Base-by-base conservation (phyloP, 768 basidiomycete genomes). In the Mycena pura region DNA sequence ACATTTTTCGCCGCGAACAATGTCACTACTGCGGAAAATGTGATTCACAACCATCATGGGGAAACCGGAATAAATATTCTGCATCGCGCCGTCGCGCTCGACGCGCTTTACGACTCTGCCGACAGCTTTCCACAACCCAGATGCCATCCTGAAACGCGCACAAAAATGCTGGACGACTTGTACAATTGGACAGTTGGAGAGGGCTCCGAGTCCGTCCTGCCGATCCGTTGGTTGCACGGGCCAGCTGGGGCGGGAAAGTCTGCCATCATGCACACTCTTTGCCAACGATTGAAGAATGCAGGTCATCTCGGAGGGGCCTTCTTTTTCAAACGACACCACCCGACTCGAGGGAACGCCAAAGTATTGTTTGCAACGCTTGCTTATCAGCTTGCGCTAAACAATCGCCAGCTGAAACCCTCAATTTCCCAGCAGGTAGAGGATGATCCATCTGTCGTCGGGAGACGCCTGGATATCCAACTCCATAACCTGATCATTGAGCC, bases 1-100 rank as follows among this genome's bases (percentile, higher is more conserved):
- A 50, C 34, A 38, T 50, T 50, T n/a, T n/a, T n/a, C n/a, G n/a
- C n/a, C n/a, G n/a, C n/a, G n/a, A n/a, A n/a, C n/a, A n/a, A n/a
- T n/a, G n/a, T 5, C n/a, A 34, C 38, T 6, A 14, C 48, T n/a
- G 48, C 48, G 10, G 13, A 38, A 22, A 50, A 50, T 38, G 15
- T 50, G 22, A 34, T 19, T 25, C 19, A 49, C n/a, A 14, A 50
- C 6, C 31, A 49, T 14, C 34, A 25, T n/a, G 34, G 34, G 1
- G 48, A 50, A 39, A 17, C 9, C 8, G 51, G 51, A 43, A 41
- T 53, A 27, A 28, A 41, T 31, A 41, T 41, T 41, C 51, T 53
- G 5, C 28, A 53, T 24, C 51, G 40, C 11, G 28, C 22, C 15
- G 48, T 38, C 22, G 48, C 48, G 4, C 15, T 27, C 27, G 44